These are phyloP conservation scores for Aphanomyces cochlioides DNA, from an alignment of 352 stramenopile genomes.

Conservation along the genomic window DNA sequence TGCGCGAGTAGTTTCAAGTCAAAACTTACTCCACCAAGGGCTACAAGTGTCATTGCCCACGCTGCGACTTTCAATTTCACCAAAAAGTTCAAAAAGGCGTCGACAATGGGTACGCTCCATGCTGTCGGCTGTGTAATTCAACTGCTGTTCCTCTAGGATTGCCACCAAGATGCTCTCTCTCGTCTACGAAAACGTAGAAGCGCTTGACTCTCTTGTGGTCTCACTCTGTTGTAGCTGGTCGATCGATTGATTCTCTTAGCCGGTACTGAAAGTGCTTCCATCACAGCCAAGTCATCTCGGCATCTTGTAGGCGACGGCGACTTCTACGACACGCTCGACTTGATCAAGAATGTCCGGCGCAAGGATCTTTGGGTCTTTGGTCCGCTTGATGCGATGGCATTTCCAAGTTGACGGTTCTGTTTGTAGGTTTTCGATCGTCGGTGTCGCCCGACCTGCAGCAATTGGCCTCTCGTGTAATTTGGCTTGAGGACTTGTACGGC, in stretches of 20 bases:
- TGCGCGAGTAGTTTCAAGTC: conserved; percentile 61
- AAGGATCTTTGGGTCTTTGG: conserved; percentile 85
- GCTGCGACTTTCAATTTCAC: conserved; percentile 58
- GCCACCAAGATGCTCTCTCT: conserved; percentile 83
- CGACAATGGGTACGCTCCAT: conserved; percentile 67
- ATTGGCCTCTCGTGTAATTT: conserved; percentile 69
- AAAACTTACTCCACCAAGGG: conserved; percentile 84
- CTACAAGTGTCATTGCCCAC: conserved; percentile 63
- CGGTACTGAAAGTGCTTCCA: conserved; percentile 38
- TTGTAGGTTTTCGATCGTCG: conserved; percentile 26
- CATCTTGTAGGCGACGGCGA: conserved; percentile 62
- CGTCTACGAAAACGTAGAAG: conserved; percentile 72
- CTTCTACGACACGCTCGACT: conserved; percentile 82
- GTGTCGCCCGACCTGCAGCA: conserved; percentile 77
- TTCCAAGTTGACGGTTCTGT: not conserved
- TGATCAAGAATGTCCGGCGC: conserved; percentile 71
- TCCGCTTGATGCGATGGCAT: conserved; percentile 33
- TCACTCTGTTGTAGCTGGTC: conserved; percentile 48
- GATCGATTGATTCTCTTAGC: conserved; percentile 80
- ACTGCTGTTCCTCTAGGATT: conserved; percentile 43
- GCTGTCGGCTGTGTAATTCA: conserved; percentile 2
- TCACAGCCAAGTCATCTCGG: not conserved
- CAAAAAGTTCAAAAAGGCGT: conserved; percentile 84
- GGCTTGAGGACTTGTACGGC: conserved; percentile 50
- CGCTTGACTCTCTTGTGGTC: conserved; percentile 33